These are phyloP conservation scores for Phytophthora rubi DNA, from an alignment of 352 stramenopile genomes.

Conservation along the genomic window DNA sequence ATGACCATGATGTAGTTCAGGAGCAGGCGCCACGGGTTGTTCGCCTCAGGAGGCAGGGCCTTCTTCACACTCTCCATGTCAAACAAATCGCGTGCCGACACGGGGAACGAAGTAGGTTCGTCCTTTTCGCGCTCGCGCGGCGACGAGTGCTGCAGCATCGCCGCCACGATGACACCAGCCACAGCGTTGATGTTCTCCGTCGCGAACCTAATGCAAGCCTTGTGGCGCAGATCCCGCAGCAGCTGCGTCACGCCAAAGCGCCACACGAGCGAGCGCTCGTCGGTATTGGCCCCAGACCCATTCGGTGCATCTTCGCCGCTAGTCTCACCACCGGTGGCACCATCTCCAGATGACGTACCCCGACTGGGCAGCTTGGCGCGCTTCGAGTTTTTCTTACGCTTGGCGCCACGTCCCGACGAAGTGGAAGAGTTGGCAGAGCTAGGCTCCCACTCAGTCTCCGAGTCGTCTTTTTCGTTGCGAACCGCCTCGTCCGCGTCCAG, in stretches of 20 bases:
- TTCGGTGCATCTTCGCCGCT: slow-evolving; percentile 40
- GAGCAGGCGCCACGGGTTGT: slow-evolving; percentile 84
- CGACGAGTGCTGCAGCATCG: slow-evolving; percentile 84
- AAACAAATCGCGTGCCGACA: slow-evolving; percentile 84
- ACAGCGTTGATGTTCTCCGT: slow-evolving; percentile 89
- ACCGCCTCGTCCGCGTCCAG: slow-evolving; percentile 73
- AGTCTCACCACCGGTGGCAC: slow-evolving; percentile 30
- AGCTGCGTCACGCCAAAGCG: slow-evolving; percentile 80
- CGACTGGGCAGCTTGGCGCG: slow-evolving; percentile 80
- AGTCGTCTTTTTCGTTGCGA: slow-evolving; percentile 52
- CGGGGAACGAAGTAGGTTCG: slow-evolving; percentile 76
- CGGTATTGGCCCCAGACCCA: slow-evolving; percentile 40
- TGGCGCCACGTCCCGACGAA: slow-evolving; percentile 40
- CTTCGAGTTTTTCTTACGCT: slow-evolving; percentile 79
- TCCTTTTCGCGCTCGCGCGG: slow-evolving; percentile 84
- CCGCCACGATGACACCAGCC: slow-evolving; percentile 74
- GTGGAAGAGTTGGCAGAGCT: slow-evolving; percentile 35
- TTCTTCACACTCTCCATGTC: slow-evolving; percentile 70
- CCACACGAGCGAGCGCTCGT: slow-evolving; percentile 83
- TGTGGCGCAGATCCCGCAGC: slow-evolving; percentile 81
- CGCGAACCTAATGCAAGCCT: slow-evolving; percentile 80
- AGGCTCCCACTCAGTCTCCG: slow-evolving; percentile 70
- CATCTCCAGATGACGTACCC: slow-evolving; percentile 37
- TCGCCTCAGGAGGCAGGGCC: slow-evolving; percentile 73
- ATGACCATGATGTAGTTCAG: slow-evolving; percentile 92